A percentile compares a stretch with the other conserved stretches of the same genome.
These are phyloP conservation scores for Eucalyptus microcorys DNA, from an alignment of 345 rosid genomes.

Conservation along the genomic window DNA sequence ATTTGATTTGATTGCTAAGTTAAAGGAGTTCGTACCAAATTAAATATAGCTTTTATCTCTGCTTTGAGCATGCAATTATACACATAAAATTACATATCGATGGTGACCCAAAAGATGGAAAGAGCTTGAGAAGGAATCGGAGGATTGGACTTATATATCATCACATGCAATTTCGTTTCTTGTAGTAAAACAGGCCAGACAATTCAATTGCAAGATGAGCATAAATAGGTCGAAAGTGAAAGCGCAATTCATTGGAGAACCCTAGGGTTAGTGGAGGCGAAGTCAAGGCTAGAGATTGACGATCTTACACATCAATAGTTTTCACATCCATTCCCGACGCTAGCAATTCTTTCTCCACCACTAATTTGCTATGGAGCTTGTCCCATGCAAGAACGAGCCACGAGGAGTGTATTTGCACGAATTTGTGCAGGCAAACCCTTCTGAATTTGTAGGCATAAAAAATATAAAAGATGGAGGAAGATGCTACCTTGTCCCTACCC, in stretches of 20 bases:
- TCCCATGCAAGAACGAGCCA: background rate
- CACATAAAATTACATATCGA: background rate
- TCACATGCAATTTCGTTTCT: background rate
- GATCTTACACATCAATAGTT: background rate
- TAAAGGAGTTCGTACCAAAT: background rate
- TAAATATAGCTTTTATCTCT: background rate
- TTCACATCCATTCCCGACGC: background rate
- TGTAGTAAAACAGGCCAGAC: background rate
- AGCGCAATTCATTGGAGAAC: background rate
- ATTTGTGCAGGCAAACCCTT: background rate
- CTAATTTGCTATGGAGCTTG: background rate
- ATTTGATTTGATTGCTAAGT: background rate
- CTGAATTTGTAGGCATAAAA: background rate
- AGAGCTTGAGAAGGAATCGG: background rate
- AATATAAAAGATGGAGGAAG: background rate
- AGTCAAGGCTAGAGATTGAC: background rate
- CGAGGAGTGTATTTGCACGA: background rate
- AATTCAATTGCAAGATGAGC: background rate
- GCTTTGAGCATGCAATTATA: background rate
- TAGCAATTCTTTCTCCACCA: background rate
- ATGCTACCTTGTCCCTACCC: slow-evolving; percentile 1
- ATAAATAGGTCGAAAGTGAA: background rate
- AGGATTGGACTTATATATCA: background rate
- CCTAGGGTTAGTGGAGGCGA: background rate
- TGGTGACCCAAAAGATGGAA: background rate